A percentile compares a stretch with the other conserved stretches of the same genome.
Evolutionary conservation across 2,329 filamentous ascomycete species (phyloP).

Genomic region (Rosellinia necatrix): DNA sequence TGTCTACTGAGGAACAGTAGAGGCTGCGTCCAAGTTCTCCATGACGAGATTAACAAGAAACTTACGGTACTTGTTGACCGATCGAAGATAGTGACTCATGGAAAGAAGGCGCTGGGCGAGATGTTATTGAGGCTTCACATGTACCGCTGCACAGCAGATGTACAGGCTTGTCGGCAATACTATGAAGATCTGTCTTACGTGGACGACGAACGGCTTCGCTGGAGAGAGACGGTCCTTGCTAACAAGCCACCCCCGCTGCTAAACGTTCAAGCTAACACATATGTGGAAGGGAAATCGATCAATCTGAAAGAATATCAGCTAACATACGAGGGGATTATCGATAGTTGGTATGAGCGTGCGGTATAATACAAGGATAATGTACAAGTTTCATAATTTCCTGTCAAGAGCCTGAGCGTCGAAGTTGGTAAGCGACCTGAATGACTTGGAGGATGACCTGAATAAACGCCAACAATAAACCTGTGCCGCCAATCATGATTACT

Average conservation of each 20-base stretch:
- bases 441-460: constrained; percentile 33
- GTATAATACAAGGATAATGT: constrained; percentile 3
- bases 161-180: constrained; percentile 54
- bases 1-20: constrained; percentile 59
- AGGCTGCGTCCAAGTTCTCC: constrained; percentile 56
- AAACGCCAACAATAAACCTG: constrained; percentile 25
- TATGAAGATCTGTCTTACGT: constrained; percentile 64
- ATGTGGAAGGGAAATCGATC: constrained; percentile 44
- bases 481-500: constrained; percentile 28
- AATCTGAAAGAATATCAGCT: constrained; percentile 62
- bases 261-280: constrained; percentile 69
- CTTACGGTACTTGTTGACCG: constrained; percentile 61
- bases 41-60: constrained; percentile 49
- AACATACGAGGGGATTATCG: constrained; percentile 57
- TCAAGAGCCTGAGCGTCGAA: background rate
- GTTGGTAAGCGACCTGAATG: constrained; percentile 22
- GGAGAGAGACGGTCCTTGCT: constrained; percentile 59
- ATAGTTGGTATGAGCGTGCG: constrained; percentile 50
- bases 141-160: constrained; percentile 66
- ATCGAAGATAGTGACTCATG: constrained; percentile 59
- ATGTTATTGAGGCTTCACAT: constrained; percentile 65
- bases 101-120: constrained; percentile 60
- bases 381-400: background rate
- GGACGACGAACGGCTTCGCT: constrained; percentile 55
- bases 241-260: constrained; percentile 62